Percentiles rank a stretch among this genome's conserved stretches.
Evolutionary conservation across 805 yeast species (phyloP).

Genomic region (Cyberlindnera sargentensis): DNA sequence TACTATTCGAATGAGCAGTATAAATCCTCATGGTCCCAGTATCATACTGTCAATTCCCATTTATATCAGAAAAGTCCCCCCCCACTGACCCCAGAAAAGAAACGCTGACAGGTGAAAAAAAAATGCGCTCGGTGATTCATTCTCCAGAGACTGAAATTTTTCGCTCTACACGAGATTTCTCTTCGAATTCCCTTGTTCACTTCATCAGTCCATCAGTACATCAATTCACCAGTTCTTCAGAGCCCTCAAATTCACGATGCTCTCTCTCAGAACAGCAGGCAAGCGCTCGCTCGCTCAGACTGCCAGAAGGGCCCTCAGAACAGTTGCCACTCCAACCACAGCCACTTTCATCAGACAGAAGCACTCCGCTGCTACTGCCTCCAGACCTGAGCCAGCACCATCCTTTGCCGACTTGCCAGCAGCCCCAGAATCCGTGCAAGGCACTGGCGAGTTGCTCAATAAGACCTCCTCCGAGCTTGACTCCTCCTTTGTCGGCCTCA

Average conservation of each 20-base stretch:
- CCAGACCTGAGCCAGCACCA: conserved; percentile 24
- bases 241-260: conserved; percentile 1
- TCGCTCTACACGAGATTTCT: too few relatives aligned
- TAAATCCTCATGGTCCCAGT: too few relatives aligned
- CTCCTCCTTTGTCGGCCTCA: conserved; percentile 85
- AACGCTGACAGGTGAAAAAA: too few relatives aligned
- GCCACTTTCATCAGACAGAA: conserved; percentile 7
- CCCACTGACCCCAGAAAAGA: too few relatives aligned
- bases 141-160: too few relatives aligned
- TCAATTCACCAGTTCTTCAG: too few relatives aligned
- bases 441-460: conserved; percentile 3
- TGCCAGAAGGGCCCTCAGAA: conserved; percentile 7
- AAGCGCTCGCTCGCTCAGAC: conserved; percentile 6
- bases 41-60: too few relatives aligned
- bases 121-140: too few relatives aligned
- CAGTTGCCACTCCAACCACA: conserved; percentile 4
- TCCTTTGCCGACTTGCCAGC: conserved; percentile 18
- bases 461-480: conserved; percentile 39
- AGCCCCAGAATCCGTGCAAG: conserved; percentile 3
- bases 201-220: too few relatives aligned
- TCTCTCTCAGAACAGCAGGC: conserved; percentile 16
- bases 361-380: conserved; percentile 10
- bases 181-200: too few relatives aligned
- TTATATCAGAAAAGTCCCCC: too few relatives aligned
- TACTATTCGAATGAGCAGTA: too few relatives aligned